phyloP scores from a whole-genome alignment of 1,284 basidiomycete species.

The Mycosarcoma mackinlayi region DNA sequence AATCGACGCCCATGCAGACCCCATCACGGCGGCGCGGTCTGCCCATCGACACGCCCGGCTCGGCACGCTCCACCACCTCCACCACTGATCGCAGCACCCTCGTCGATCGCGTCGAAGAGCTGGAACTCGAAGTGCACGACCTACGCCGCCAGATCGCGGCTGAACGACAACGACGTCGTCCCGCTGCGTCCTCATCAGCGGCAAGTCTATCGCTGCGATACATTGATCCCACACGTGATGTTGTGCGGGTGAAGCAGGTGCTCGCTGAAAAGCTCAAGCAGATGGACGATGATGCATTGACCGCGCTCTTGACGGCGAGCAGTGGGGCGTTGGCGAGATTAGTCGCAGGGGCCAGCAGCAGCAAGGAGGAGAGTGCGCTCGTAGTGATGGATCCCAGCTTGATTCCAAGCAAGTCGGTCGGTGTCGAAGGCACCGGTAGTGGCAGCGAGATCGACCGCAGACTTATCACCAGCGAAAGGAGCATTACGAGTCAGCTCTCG shows the following conservation, averaged over 20 bases:
- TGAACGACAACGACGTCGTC: slow-evolving; percentile 22
- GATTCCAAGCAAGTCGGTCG: slow-evolving; percentile 32
- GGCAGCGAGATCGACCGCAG: slow-evolving; percentile 32
- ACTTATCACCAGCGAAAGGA: neutral
- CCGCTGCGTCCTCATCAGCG: neutral
- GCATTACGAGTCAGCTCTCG: neutral
- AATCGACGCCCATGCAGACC: slow-evolving; percentile 14
- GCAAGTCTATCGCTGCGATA: slow-evolving; percentile 3
- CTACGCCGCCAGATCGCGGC: slow-evolving; percentile 12
- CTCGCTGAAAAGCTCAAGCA: slow-evolving; percentile 14
- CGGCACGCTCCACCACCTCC: slow-evolving; percentile 27
- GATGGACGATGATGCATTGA: slow-evolving; percentile 44
- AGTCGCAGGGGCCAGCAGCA: neutral
- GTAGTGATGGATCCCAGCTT: slow-evolving; percentile 5
- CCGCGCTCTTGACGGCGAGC: slow-evolving; percentile 11
- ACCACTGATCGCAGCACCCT: slow-evolving; percentile 22
- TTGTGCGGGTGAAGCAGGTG: neutral
- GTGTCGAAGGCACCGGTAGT: slow-evolving; percentile 33
- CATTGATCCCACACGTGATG: slow-evolving; percentile 2
- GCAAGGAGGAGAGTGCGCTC: neutral
- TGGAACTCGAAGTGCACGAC: slow-evolving; percentile 34
- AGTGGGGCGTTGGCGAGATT: slow-evolving; percentile 2
- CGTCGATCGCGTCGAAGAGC: slow-evolving; percentile 23
- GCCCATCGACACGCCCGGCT: slow-evolving; percentile 26
- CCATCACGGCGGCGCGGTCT: slow-evolving; percentile 22